phyloP scores from a whole-genome alignment of 1,139 yeast species.

The Diutina sp. region DNA sequence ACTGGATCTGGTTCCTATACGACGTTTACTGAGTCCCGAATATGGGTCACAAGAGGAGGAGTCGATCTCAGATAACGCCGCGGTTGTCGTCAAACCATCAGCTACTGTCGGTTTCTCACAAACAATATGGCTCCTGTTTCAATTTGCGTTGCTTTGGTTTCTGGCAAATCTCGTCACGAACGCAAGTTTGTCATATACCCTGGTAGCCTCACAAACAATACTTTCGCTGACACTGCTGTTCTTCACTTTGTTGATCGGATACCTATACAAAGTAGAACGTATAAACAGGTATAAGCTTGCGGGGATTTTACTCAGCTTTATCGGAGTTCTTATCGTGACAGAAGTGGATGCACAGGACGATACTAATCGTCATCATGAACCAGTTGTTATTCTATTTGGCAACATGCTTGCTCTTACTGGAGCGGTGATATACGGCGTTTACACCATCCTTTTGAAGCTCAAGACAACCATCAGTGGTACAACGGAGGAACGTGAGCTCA shows the following conservation, averaged over 20 bases:
- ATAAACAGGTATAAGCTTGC: slow-evolving; percentile 52
- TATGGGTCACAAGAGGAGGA: slow-evolving; percentile 13
- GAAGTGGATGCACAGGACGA: slow-evolving; percentile 35
- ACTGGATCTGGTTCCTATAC: neutral
- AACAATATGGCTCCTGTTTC: slow-evolving; percentile 55
- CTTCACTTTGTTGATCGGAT: slow-evolving; percentile 81
- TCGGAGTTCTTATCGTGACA: slow-evolving; percentile 74
- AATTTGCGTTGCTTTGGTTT: slow-evolving; percentile 84
- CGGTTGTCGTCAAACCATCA: neutral
- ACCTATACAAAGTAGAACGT: slow-evolving; percentile 54
- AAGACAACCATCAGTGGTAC: slow-evolving; percentile 34
- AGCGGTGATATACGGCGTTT: slow-evolving; percentile 82
- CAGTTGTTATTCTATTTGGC: slow-evolving; percentile 47
- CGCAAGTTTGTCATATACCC: slow-evolving; percentile 75
- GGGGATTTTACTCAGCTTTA: slow-evolving; percentile 59
- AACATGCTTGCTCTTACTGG: slow-evolving; percentile 71
- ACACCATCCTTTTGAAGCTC: slow-evolving; percentile 72
- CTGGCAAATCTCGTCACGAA: slow-evolving; percentile 80
- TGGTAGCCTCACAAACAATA: slow-evolving; percentile 89
- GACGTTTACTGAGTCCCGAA: slow-evolving; percentile 3
- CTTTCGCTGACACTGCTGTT: slow-evolving; percentile 85
- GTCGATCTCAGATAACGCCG: neutral
- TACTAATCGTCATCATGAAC: neutral
- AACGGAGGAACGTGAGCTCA: slow-evolving; percentile 57
- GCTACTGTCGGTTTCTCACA: slow-evolving; percentile 21